Conservation (phyloP, 345 rosid species). For the Sonneratia alba region DNA sequence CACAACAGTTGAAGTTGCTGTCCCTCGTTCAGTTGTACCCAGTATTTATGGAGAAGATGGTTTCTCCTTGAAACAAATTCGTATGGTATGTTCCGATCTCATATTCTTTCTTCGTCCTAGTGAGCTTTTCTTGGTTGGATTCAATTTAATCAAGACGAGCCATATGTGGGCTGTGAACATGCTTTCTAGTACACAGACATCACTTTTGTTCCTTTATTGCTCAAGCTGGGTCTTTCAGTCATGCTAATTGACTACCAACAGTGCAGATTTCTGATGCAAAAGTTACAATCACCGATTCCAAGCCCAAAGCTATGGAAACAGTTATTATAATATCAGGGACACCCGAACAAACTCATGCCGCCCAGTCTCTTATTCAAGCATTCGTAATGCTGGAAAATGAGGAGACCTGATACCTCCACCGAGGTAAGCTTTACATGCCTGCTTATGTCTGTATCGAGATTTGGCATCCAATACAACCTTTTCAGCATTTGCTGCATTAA, state of each 20-base stretch:
- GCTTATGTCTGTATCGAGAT: background rate
- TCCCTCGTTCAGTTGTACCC: conserved; percentile 62
- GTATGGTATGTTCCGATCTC: conserved; percentile 33
- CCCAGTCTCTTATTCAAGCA: conserved; percentile 76
- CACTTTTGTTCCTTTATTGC: background rate
- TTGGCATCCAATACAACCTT: background rate
- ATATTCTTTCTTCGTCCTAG: background rate
- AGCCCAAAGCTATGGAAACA: conserved; percentile 54
- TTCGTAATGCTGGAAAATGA: conserved; percentile 64
- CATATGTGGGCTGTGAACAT: background rate
- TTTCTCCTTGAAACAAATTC: conserved; percentile 58
- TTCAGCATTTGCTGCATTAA: background rate
- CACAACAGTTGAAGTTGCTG: conserved; percentile 65
- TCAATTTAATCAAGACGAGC: background rate
- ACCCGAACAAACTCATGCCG: conserved; percentile 79
- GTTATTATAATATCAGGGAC: conserved; percentile 61
- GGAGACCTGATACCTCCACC: conserved; percentile 19
- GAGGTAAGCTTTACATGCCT: background rate
- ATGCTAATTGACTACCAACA: background rate
- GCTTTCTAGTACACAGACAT: background rate
- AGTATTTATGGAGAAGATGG: conserved; percentile 64
- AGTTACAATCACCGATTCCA: conserved; percentile 44
- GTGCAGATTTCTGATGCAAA: conserved; percentile 65
- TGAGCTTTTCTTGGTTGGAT: background rate
- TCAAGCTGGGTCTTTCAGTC: background rate